A percentile compares a stretch with the other conserved stretches of the same genome.
phyloP scores from a whole-genome alignment of 257 asterid genomes.

The Gynochthodes officinalis region DNA sequence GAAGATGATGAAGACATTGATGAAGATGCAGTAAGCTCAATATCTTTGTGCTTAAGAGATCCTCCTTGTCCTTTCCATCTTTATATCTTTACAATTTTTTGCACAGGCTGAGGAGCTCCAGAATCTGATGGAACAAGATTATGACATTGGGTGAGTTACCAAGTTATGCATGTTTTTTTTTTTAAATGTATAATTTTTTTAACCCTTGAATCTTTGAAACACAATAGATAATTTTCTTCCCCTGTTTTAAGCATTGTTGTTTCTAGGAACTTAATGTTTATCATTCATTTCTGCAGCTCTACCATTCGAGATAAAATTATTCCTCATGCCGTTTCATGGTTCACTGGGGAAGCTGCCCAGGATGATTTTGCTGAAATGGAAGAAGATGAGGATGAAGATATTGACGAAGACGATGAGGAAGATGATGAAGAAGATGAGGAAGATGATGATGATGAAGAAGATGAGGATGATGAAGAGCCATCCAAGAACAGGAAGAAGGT shows the following conservation, averaged over 20 bases:
- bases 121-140: constrained; percentile 84
- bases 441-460: constrained; percentile 42
- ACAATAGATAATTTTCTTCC: background rate
- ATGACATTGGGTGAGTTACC: constrained; percentile 65
- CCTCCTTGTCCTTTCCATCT: background rate
- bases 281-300: constrained; percentile 40
- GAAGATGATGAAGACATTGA: constrained; percentile 81
- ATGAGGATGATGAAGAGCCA: constrained; percentile 49
- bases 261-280: background rate
- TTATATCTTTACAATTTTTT: constrained; percentile 1
- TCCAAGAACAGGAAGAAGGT: constrained; percentile 60
- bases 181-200: too few species aligned
- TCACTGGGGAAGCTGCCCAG: constrained; percentile 81
- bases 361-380: constrained; percentile 55
- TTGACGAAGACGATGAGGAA: constrained; percentile 23
- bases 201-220: background rate
- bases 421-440: constrained; percentile 35
- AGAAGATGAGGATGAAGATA: constrained; percentile 33
- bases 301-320: constrained; percentile 81
- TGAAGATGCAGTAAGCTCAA: constrained; percentile 67
- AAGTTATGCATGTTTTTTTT: background rate
- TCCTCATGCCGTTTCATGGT: constrained; percentile 95
- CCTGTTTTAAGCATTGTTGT: background rate
- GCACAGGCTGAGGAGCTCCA: constrained; percentile 80
- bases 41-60: background rate